A percentile compares a stretch with the other conserved stretches of the same genome.
phyloP scores from a whole-genome alignment of 177 flowering plant species.

The Vitis hybrid region DNA sequence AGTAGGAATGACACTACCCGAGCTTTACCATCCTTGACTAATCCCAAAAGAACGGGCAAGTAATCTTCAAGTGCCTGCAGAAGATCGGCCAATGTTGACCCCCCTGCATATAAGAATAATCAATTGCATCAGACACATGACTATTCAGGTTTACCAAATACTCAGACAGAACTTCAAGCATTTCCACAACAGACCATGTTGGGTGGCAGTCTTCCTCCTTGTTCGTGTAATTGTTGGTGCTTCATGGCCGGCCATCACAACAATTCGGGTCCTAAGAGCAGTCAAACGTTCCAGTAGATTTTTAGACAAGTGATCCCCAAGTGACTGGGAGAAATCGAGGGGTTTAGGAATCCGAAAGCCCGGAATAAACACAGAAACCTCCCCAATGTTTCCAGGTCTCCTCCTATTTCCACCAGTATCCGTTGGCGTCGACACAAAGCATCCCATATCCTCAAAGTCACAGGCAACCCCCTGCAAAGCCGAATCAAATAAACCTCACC shows the following conservation, averaged over 20 bases:
- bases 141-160: not conserved
- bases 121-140: constrained; percentile 5
- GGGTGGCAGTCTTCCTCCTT: constrained; percentile 76
- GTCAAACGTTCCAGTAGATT: constrained; percentile 69
- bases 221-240: constrained; percentile 72
- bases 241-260: constrained; percentile 91
- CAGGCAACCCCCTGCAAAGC: constrained; percentile 17
- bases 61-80: constrained; percentile 92
- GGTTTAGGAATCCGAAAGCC: constrained; percentile 89
- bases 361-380: constrained; percentile 85
- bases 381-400: constrained; percentile 78
- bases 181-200: constrained; percentile 65
- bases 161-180: not conserved
- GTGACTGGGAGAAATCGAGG: constrained; percentile 65
- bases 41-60: constrained; percentile 86
- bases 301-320: constrained; percentile 61
- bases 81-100: constrained; percentile 85
- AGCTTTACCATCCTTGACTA: constrained; percentile 80
- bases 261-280: constrained; percentile 81
- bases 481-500: constrained; percentile 2
- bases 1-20: not conserved
- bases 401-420: constrained; percentile 72
- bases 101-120: constrained; percentile 47
- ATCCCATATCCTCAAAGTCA: constrained; percentile 67
- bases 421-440: constrained; percentile 66